phyloP scores from a whole-genome alignment of 1,284 basidiomycete species.

The Trichosporon faecale region DNA sequence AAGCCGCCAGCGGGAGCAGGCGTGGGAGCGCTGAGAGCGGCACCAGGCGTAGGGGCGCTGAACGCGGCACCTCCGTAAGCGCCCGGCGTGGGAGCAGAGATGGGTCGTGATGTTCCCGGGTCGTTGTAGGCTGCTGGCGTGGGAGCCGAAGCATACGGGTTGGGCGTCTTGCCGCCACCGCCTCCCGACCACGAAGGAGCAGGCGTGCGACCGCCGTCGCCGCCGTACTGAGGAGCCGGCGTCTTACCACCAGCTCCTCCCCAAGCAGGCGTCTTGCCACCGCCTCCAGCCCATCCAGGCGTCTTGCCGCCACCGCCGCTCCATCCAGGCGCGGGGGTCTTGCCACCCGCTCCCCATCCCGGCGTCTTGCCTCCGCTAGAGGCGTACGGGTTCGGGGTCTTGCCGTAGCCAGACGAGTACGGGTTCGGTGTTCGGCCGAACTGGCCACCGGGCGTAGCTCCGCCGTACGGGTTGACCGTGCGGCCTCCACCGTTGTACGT shows the following conservation, averaged over 20 bases:
- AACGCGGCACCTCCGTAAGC: conserved; percentile 40
- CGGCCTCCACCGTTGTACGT: conserved; percentile 19
- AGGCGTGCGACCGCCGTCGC: conserved; percentile 49
- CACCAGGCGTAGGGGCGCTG: conserved; percentile 46
- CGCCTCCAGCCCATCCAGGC: conserved; percentile 23
- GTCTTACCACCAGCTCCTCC: conserved; percentile 41
- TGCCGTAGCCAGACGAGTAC: conserved; percentile 56
- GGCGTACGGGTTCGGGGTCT: conserved; percentile 70
- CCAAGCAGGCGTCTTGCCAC: conserved; percentile 58
- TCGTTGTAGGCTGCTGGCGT: conserved; percentile 33
- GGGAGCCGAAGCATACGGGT: conserved; percentile 56
- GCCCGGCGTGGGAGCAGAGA: conserved; percentile 56
- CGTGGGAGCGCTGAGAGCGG: conserved; percentile 52
- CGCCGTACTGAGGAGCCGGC: conserved; percentile 33
- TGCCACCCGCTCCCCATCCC: conserved; percentile 57
- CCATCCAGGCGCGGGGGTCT: conserved; percentile 60
- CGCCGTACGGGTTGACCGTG: conserved; percentile 45
- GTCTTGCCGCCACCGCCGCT: conserved; percentile 42
- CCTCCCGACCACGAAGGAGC: conserved; percentile 43
- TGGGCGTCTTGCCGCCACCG: conserved; percentile 57
- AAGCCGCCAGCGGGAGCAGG: conserved; percentile 51
- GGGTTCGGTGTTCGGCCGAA: conserved; percentile 68
- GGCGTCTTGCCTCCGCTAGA: conserved; percentile 56
- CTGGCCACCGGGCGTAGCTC: conserved; percentile 44
- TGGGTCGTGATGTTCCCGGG: conserved; percentile 39